phyloP scores from a whole-genome alignment of 2,329 filamentous ascomycete genomes.

The Talaromyces rugulosus region DNA sequence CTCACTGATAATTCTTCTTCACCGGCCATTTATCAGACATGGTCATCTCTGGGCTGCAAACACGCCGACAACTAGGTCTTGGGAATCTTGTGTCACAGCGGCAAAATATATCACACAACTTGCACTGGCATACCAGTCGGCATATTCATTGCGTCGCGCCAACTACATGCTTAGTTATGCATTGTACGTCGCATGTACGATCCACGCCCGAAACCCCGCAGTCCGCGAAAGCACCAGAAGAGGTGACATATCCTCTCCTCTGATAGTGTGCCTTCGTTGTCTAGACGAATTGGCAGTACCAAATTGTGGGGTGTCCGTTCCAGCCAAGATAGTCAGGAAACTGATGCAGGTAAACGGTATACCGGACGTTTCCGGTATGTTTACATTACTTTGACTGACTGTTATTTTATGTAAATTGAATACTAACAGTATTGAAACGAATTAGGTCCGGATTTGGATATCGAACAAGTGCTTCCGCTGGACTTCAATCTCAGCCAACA shows the following conservation, averaged over 20 bases:
- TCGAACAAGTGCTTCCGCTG: not conserved
- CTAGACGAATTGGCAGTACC: conserved; percentile 26
- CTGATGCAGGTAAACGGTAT: conserved; percentile 12
- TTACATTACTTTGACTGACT: not conserved
- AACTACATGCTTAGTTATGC: conserved; percentile 43
- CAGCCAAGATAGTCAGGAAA: conserved; percentile 7
- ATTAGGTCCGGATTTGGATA: not conserved
- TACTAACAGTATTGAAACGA: not conserved
- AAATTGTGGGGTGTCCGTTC: conserved; percentile 6
- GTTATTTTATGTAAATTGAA: not conserved
- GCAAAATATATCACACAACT: conserved; percentile 35
- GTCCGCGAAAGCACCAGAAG: conserved; percentile 18
- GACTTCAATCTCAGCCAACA: conserved; percentile 2
- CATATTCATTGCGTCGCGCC: conserved; percentile 37
- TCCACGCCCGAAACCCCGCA: conserved; percentile 38
- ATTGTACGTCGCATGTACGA: conserved; percentile 40
- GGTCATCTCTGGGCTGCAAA: conserved; percentile 25
- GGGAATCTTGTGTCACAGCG: conserved; percentile 31
- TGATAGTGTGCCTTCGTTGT: conserved; percentile 26
- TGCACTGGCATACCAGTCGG: conserved; percentile 31
- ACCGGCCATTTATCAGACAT: conserved; percentile 41
- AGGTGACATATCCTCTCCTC: conserved; percentile 20
- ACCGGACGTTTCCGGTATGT: conserved; percentile 12
- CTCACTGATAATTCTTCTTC: conserved; percentile 42
- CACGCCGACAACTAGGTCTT: conserved; percentile 19